Evolutionary conservation across 1,284 basidiomycete species (phyloP).

Genomic region (Neolentinus lepideus): DNA sequence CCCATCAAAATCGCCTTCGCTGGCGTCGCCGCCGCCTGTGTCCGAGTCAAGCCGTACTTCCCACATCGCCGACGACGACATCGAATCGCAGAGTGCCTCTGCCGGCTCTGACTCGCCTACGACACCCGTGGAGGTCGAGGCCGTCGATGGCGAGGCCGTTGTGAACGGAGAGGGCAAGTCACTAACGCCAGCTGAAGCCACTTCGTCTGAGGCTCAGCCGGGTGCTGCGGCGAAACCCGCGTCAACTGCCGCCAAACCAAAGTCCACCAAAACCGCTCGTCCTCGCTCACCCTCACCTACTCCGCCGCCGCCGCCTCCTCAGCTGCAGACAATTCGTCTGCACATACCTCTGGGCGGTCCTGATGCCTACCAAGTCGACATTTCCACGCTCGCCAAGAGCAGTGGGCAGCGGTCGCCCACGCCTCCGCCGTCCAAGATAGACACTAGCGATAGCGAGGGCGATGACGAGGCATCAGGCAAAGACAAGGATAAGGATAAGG

Average conservation of each 20-base stretch:
- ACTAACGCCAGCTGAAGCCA: background rate
- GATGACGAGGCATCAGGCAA: conserved; percentile 1
- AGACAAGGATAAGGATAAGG: background rate
- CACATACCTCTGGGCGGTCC: background rate
- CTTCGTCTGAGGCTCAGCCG: background rate
- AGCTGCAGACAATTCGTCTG: conserved; percentile 1
- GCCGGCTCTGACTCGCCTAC: background rate
- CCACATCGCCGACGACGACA: background rate
- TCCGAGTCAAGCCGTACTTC: background rate
- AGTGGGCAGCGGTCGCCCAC: conserved; percentile 1
- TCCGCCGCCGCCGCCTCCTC: background rate
- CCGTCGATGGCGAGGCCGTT: background rate
- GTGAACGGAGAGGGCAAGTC: background rate
- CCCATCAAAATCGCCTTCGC: background rate
- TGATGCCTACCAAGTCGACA: conserved; percentile 1
- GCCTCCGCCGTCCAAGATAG: background rate
- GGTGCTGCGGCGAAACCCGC: conserved; percentile 1
- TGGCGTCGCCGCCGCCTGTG: conserved; percentile 1
- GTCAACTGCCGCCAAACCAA: conserved; percentile 2
- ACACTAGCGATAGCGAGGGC: conserved; percentile 1
- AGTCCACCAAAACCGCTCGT: conserved; percentile 1
- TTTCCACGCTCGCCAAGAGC: conserved; percentile 1
- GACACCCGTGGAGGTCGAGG: background rate
- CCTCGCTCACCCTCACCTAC: background rate
- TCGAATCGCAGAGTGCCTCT: background rate